Percentiles rank a stretch among this genome's conserved stretches.
Conservation (phyloP, 2,329 filamentous ascomycete genomes). For the Penicillium griseofulvum region DNA sequence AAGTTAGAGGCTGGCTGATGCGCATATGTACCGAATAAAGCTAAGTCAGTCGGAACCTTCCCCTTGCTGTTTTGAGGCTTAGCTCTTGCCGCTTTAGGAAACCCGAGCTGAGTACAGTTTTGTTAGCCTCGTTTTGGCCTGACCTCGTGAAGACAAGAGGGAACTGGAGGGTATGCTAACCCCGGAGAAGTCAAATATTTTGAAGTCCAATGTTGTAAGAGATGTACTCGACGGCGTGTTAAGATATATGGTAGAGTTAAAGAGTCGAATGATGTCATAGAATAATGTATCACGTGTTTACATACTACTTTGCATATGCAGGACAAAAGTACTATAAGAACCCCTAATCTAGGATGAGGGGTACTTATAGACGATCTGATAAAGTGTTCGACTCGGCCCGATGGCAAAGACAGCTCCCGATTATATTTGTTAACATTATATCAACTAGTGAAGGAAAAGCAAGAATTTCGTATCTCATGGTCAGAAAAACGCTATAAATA, state of each 20-base stretch:
- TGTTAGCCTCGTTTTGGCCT: too few relatives aligned
- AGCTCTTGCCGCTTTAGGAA: not conserved
- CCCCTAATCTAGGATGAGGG: not conserved
- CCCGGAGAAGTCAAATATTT: not conserved
- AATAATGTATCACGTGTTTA: not conserved
- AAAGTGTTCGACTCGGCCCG: not conserved
- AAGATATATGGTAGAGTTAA: not conserved
- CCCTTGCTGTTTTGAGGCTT: not conserved
- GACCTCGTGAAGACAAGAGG: too few relatives aligned
- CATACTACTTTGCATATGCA: not conserved
- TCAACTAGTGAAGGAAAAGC: not conserved
- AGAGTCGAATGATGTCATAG: not conserved
- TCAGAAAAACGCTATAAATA: not conserved
- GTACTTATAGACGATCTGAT: not conserved
- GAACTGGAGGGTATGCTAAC: not conserved
- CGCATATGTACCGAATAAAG: not conserved
- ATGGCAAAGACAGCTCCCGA: not conserved
- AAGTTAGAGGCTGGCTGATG: not conserved
- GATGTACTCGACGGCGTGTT: too few relatives aligned
- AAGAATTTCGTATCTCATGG: slow-evolving; percentile 4
- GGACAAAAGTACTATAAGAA: slow-evolving; percentile 1
- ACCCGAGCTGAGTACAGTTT: not conserved
- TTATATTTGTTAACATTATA: not conserved
- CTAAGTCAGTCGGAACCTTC: not conserved
- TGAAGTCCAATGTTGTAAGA: not conserved